phyloP scores from a whole-genome alignment of 768 basidiomycete species.

The Lentinus tigrinus region DNA sequence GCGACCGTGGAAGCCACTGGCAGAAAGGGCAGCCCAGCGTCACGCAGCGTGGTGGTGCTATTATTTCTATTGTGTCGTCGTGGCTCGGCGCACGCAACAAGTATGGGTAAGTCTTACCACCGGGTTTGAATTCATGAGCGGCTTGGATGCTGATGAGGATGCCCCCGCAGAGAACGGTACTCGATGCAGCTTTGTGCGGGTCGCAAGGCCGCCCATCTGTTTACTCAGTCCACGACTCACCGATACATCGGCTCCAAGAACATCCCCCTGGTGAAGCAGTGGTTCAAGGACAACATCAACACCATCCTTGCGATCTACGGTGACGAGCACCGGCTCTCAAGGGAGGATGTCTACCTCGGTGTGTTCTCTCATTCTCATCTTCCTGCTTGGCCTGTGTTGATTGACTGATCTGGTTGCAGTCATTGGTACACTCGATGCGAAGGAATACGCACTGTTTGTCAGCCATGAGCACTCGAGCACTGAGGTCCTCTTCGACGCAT shows the following conservation, averaged over 20 bases:
- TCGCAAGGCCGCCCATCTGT: constrained; percentile 65
- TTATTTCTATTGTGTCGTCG: constrained; percentile 47
- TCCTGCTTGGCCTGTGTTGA: not conserved
- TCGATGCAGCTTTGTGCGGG: constrained; percentile 61
- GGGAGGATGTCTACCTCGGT: constrained; percentile 38
- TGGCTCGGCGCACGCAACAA: constrained; percentile 38
- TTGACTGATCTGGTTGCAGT: constrained; percentile 33
- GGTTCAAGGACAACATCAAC: constrained; percentile 73
- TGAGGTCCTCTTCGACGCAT: constrained; percentile 68
- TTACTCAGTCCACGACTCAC: constrained; percentile 69
- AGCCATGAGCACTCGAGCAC: constrained; percentile 67
- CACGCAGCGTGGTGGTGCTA: constrained; percentile 57
- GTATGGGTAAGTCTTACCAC: constrained; percentile 40
- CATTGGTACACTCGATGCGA: constrained; percentile 68
- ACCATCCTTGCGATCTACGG: constrained; percentile 58
- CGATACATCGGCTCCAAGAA: constrained; percentile 65
- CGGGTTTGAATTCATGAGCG: too few relatives aligned
- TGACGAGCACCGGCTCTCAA: constrained; percentile 31
- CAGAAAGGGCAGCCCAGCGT: constrained; percentile 60
- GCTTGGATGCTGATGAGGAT: not conserved
- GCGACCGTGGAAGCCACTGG: constrained; percentile 45
- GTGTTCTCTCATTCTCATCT: constrained; percentile 7
- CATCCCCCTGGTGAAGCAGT: constrained; percentile 61
- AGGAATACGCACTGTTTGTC: constrained; percentile 74
- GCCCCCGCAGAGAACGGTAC: constrained; percentile 41